A percentile compares a stretch with the other conserved stretches of the same genome.
Conservation (phyloP, 306 rosid species). For the Ammopiptanthus mongolicus region DNA sequence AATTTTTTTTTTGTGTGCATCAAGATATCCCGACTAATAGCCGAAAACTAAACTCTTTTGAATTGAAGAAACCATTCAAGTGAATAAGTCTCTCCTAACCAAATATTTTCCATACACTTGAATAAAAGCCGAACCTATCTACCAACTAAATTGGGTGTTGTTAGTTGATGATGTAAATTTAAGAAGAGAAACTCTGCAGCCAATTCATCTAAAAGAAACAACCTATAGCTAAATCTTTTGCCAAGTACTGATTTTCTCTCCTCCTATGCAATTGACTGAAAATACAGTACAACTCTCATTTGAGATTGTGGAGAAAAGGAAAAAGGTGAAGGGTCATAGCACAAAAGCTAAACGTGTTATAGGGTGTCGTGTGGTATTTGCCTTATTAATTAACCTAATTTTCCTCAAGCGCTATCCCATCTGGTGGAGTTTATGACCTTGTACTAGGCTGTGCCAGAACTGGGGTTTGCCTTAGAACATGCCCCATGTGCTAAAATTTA, state of each 20-base stretch:
- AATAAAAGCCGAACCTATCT: too few species aligned
- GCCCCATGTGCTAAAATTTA: conserved; percentile 31
- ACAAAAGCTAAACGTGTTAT: conserved; percentile 8
- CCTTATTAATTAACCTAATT: conserved; percentile 7
- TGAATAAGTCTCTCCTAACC: too few species aligned
- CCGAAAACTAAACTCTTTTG: too few species aligned
- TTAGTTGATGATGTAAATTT: too few species aligned
- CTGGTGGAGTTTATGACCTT: conserved; percentile 15
- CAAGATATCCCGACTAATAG: too few species aligned
- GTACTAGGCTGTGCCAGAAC: not conserved
- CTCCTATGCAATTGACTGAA: not conserved
- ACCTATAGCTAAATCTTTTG: not conserved
- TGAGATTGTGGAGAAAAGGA: not conserved
- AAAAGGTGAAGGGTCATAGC: not conserved
- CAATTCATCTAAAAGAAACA: not conserved
- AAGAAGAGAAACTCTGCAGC: not conserved
- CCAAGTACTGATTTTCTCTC: not conserved
- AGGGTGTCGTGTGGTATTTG: not conserved
- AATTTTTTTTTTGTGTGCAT: too few species aligned
- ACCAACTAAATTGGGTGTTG: too few species aligned
- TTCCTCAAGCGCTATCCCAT: conserved; percentile 5
- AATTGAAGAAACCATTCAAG: too few species aligned
- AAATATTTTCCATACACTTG: too few species aligned
- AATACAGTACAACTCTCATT: not conserved
- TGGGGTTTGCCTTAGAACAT: conserved; percentile 22